Evolutionary conservation across 495 filamentous ascomycete genomes (phyloP), one percentile per base, ranked within the genome.

Genomic region (Aspergillus coremiiformis): DNA sequence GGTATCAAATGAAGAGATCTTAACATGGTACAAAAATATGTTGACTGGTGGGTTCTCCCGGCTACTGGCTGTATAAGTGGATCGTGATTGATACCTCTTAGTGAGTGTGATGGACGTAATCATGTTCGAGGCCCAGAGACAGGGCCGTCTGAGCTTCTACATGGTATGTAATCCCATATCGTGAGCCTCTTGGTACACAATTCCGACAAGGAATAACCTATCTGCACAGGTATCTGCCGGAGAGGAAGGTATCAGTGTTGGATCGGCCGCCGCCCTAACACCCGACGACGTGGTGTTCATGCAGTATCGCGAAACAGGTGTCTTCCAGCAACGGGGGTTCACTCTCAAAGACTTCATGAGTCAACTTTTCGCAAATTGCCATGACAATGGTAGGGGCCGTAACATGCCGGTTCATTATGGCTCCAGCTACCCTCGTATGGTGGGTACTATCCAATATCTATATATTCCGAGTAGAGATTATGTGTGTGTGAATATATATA

Each of bases 381-480:
- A 91, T 52, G 93, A 99, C 54, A 68, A 69, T 3, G 91, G 92
- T 2, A 78, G 75, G 52, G 93, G 94, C 5, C 83, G 93, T 49
- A 97, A 96, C 62, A 99, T 99, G 93, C 94, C 93, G 10, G 89
- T 97, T 15, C 93, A 99, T 59, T 99, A 96, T 54, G 93, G 90
- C 22, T 89, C 87, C 60, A 78, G 75, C 27, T 83, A 86, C 58
- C 74, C 91, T 21, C 88, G 94, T 58, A 87, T 91, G 53, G 87
- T 93, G 60, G 63, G 79, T 69, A 26, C 30, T 52, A 30, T 14
- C 19, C 24, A 14, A 11, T 23, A 14, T 21, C 42, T 14, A 30
- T n/a, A 35, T 0, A n/a, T 12, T 12, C 0, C 23, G 49, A 27
- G 10, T 23, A n/a, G 32, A 44, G 1, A 17, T 2, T 19, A 30